Conservation (phyloP, 192 early-diverging fungal species). For the Dissophora ornata region DNA sequence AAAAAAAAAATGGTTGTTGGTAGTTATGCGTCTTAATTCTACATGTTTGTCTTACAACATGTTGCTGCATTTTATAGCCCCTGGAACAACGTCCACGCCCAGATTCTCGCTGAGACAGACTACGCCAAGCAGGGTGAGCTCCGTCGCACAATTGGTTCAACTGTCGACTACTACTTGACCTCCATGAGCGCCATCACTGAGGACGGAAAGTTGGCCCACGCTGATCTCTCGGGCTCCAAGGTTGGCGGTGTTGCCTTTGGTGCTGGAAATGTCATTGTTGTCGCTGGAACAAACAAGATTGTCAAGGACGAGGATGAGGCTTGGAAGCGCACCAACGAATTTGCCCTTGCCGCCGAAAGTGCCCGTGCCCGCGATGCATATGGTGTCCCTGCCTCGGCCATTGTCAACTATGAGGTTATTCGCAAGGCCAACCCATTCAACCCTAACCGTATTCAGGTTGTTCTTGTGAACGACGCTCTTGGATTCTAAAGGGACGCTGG, state of each 20-base stretch:
- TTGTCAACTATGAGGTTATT: slow-evolving; percentile 51
- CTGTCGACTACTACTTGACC: slow-evolving; percentile 56
- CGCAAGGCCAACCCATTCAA: slow-evolving; percentile 42
- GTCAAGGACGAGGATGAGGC: slow-evolving; percentile 57
- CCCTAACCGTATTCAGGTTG: slow-evolving; percentile 42
- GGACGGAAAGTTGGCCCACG: slow-evolving; percentile 49
- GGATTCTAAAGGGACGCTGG: slow-evolving; percentile 54
- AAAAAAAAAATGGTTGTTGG: too few species aligned
- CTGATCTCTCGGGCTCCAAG: slow-evolving; percentile 54
- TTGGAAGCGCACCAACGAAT: slow-evolving; percentile 46
- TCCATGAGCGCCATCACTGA: slow-evolving; percentile 54
- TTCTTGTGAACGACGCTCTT: slow-evolving; percentile 54
- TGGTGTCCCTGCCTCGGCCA: slow-evolving; percentile 44
- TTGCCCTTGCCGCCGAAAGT: slow-evolving; percentile 47
- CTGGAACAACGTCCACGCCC: slow-evolving; percentile 53
- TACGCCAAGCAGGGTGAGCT: slow-evolving; percentile 46
- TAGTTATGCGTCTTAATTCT: too few species aligned
- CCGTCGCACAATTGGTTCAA: slow-evolving; percentile 49
- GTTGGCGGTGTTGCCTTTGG: slow-evolving; percentile 53
- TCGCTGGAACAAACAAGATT: slow-evolving; percentile 57
- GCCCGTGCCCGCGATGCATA: slow-evolving; percentile 58
- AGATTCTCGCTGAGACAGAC: slow-evolving; percentile 50
- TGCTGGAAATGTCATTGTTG: slow-evolving; percentile 47
- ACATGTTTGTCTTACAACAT: not conserved
- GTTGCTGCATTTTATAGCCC: slow-evolving; percentile 2